Conservation (phyloP, 768 basidiomycete genomes). For the Ramaria sp. region DNA sequence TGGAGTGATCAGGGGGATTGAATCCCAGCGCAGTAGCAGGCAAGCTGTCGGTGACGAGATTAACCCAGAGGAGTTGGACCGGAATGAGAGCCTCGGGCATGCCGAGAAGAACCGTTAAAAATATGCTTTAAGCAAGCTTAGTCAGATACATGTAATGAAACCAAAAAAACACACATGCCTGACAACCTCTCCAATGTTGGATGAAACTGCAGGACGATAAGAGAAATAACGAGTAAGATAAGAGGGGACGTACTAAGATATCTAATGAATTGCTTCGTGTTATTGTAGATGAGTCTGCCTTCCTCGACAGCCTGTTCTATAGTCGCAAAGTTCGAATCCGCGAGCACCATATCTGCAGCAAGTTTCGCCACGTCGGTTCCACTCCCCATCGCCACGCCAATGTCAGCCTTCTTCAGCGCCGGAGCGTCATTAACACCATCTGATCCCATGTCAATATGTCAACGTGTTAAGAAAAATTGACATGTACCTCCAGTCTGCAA, state of each 20-base stretch:
- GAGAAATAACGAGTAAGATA: neutral
- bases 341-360: constrained; percentile 96
- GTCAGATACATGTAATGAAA: neutral
- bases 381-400: constrained; percentile 98
- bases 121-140: constrained; percentile 45
- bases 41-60: constrained; percentile 91
- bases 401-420: constrained; percentile 92
- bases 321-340: constrained; percentile 95
- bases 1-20: constrained; percentile 92
- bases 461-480: constrained; percentile 8
- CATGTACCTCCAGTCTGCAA: constrained; percentile 2
- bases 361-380: constrained; percentile 98
- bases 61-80: constrained; percentile 97
- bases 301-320: constrained; percentile 97
- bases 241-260: constrained; percentile 68
- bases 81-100: constrained; percentile 99
- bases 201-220: constrained; percentile 50
- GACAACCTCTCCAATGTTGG: constrained; percentile 96
- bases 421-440: constrained; percentile 99
- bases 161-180: constrained; percentile 11
- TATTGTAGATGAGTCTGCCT: constrained; percentile 96
- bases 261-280: constrained; percentile 99
- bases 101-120: constrained; percentile 91
- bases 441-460: constrained; percentile 51
- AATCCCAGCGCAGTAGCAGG: constrained; percentile 97